Percentiles rank a stretch among this genome's conserved stretches.
Evolutionary conservation across 2,329 filamentous ascomycete genomes (phyloP).

Genomic region (Penicillium sp.): DNA sequence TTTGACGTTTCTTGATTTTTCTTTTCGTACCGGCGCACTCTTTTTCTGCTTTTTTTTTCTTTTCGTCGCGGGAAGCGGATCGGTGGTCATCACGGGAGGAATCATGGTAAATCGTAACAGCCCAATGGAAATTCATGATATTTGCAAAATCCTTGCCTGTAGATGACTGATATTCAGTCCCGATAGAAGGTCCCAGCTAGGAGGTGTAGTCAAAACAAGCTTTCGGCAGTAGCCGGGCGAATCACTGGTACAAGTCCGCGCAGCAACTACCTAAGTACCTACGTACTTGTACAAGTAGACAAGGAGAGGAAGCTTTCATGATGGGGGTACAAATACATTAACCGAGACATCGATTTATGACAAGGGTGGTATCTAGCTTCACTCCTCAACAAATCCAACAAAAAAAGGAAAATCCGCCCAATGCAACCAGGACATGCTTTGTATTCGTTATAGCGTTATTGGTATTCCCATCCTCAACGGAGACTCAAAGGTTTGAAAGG

Average conservation of each 20-base stretch:
- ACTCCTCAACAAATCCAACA: background rate
- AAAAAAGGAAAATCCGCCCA: constrained; percentile 6
- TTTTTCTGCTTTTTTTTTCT: background rate
- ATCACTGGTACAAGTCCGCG: background rate
- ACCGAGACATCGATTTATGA: background rate
- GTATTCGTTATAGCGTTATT: constrained; percentile 16
- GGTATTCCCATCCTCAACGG: background rate
- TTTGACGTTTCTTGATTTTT: background rate
- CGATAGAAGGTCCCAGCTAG: background rate
- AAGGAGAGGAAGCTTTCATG: background rate
- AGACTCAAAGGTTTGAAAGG: background rate
- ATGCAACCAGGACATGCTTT: constrained; percentile 9
- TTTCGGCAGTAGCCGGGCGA: background rate
- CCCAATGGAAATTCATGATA: background rate
- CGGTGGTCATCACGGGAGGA: background rate
- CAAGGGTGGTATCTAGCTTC: background rate
- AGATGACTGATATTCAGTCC: background rate
- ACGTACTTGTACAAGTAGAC: background rate
- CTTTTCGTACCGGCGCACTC: background rate
- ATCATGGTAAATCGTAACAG: background rate
- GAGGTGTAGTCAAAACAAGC: background rate
- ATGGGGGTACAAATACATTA: constrained; percentile 1
- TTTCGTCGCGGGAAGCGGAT: background rate
- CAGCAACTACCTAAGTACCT: background rate
- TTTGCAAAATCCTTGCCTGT: background rate